A percentile compares a stretch with the other conserved stretches of the same genome.
Conservation (phyloP, 345 rosid species). For the Durio zibethinus region DNA sequence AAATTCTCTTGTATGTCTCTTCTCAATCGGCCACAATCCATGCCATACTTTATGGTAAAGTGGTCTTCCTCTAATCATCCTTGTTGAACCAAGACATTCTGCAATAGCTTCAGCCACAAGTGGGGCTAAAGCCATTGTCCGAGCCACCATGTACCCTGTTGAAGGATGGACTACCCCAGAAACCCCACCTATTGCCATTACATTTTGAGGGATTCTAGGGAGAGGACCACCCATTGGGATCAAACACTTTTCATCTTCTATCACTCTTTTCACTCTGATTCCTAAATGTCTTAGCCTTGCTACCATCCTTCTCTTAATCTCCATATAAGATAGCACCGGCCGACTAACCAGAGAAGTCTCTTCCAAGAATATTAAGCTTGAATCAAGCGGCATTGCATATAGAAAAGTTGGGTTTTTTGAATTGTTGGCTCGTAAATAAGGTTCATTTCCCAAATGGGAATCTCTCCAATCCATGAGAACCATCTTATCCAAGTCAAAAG, state of each 20-base stretch:
- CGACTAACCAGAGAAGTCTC: slow-evolving; percentile 64
- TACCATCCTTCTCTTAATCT: slow-evolving; percentile 56
- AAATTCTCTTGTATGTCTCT: slow-evolving; percentile 39
- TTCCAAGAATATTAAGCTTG: slow-evolving; percentile 48
- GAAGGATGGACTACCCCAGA: slow-evolving; percentile 71
- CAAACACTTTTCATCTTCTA: no score
- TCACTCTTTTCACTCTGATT: slow-evolving; percentile 44
- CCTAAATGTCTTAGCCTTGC: slow-evolving; percentile 67
- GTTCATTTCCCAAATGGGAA: slow-evolving; percentile 61
- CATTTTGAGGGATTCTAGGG: slow-evolving; percentile 52
- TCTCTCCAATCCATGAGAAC: slow-evolving; percentile 79
- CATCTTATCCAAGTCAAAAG: slow-evolving; percentile 64
- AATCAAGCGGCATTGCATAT: slow-evolving; percentile 63
- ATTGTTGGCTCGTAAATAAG: slow-evolving; percentile 43
- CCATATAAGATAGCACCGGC: slow-evolving; percentile 48
- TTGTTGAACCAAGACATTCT: slow-evolving; percentile 59
- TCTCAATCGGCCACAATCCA: slow-evolving; percentile 53
- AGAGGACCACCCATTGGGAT: slow-evolving; percentile 81
- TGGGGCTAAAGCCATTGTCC: slow-evolving; percentile 50
- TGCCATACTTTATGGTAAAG: slow-evolving; percentile 50
- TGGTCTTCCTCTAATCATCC: slow-evolving; percentile 62
- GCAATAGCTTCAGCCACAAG: slow-evolving; percentile 41
- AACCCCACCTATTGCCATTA: slow-evolving; percentile 64
- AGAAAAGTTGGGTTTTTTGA: slow-evolving; percentile 45
- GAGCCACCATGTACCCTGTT: slow-evolving; percentile 66